These are phyloP conservation scores for Fusarium avenaceum DNA, from an alignment of 2,329 filamentous ascomycete genomes.

Conservation along the genomic window DNA sequence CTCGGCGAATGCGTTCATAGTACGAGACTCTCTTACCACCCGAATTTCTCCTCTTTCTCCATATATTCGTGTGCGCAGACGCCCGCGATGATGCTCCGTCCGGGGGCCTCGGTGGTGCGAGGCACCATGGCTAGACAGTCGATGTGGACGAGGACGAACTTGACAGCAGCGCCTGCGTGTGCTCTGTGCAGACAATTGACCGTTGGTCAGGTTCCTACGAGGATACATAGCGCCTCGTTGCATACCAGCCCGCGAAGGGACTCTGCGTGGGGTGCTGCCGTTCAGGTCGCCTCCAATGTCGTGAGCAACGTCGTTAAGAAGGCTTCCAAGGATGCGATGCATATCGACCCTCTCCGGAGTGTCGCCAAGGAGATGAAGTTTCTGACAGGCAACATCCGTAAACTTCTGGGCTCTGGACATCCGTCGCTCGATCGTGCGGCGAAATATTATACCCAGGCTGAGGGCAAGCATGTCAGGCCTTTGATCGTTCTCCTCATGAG, in stretches of 20 bases:
- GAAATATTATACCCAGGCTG: constrained; percentile 97
- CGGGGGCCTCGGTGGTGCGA: constrained; percentile 65
- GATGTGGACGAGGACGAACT: constrained; percentile 38
- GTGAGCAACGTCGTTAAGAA: constrained; percentile 76
- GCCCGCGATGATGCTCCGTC: constrained; percentile 66
- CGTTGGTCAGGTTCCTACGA: constrained; percentile 53
- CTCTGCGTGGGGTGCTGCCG: constrained; percentile 83
- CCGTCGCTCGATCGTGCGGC: constrained; percentile 94
- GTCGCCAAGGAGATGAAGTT: constrained; percentile 98
- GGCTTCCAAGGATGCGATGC: constrained; percentile 74
- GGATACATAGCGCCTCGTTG: constrained; percentile 52
- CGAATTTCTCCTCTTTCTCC: constrained; percentile 11
- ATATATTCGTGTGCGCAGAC: constrained; percentile 21
- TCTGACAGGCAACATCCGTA: constrained; percentile 91
- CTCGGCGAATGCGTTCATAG: constrained; percentile 35
- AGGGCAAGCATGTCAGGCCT: constrained; percentile 96
- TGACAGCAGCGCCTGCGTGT: constrained; percentile 47
- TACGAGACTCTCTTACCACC: constrained; percentile 1
- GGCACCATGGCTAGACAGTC: constrained; percentile 53
- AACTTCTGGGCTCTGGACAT: constrained; percentile 93
- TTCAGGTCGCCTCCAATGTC: constrained; percentile 77
- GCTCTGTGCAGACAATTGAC: constrained; percentile 50
- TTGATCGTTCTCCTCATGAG: constrained; percentile 97
- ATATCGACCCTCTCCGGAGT: constrained; percentile 87
- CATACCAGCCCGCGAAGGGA: constrained; percentile 62